Evolutionary conservation across 2,329 filamentous ascomycete genomes (phyloP), one percentile per base, ranked within the genome.

Genomic region (Davidsoniella virescens): DNA sequence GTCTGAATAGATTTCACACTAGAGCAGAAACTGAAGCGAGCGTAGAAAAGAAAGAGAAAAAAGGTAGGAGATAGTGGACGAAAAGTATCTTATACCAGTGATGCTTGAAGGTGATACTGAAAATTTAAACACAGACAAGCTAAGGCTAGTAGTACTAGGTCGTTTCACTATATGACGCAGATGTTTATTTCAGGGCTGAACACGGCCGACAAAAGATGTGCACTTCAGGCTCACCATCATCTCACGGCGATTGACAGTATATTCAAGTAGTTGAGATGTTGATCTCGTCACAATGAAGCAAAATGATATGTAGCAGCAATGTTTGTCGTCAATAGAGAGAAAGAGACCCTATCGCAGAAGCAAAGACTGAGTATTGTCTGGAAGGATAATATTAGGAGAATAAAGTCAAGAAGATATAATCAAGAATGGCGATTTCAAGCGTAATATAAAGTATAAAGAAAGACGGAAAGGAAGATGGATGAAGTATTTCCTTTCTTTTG

Each of bases 171-270:
- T 23, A 12, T 9, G 5, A 33, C 12, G 12, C 29, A 12, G 12
- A 33, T 9, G 9, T 33, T 33, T 10, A 16, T 25, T 50, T 52
- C 50, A 52, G 36, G 50, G 50, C 41, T 49, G 40, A 36, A 52
- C 40, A 52, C 50, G 45, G 37, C 50, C 50, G 48, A 52, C 46
- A 44, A 37, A 16, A 47, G 39, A 48, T 18, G 44, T 38, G 41
- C 46, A 45, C 45, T 44, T 23, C 38, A 33, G 50, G 50, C 33
- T 52, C 39, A 52, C 41, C 50, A 52, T 52, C 40, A 40, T 52
- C 36, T 43, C 16, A 20, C 20, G 29, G 14, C 12, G 36, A 29
- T 33, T 33, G 3, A 33, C 29, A 33, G 12, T 33, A 12, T 3
- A 33, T 33, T 7, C 29, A 33, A 33, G 29, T 33, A 8, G 29